Conservation (phyloP, 75 land plant genomes). For the Ceratopteris richardii region DNA sequence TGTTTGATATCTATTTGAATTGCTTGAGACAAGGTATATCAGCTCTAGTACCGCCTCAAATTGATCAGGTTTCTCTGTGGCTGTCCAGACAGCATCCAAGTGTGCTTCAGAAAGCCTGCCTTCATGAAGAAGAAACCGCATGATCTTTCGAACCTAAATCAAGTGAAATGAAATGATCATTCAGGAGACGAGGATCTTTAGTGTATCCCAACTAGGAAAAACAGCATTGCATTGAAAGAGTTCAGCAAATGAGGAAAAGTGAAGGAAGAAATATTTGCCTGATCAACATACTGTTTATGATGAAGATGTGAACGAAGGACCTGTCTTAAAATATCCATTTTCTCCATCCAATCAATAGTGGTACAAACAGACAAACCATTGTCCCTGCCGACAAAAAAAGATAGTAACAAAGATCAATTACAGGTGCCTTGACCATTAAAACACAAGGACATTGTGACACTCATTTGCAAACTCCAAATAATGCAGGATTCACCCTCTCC, state of each 20-base stretch:
- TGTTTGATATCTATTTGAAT: no score
- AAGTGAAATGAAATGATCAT: no score
- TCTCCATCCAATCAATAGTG: slow-evolving; percentile 26
- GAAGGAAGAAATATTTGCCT: slow-evolving; percentile 6
- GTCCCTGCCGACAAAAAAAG: slow-evolving; percentile 13
- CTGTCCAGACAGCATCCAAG: slow-evolving; percentile 19
- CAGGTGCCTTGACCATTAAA: no score
- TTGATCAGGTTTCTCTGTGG: slow-evolving; percentile 24
- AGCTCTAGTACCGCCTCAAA: slow-evolving; percentile 24
- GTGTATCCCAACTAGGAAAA: no score
- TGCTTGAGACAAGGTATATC: no score
- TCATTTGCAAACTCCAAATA: no score
- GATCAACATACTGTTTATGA: slow-evolving; percentile 35
- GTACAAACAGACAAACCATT: slow-evolving; percentile 14
- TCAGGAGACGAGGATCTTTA: no score
- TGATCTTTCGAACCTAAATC: slow-evolving; percentile 20
- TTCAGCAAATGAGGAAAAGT: no score
- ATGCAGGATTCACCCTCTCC: no score
- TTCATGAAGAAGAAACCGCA: slow-evolving; percentile 25
- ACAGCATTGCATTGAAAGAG: no score
- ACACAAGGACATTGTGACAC: no score
- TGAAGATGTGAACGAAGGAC: slow-evolving; percentile 27
- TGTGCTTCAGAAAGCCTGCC: slow-evolving; percentile 19
- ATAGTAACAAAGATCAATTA: neutral
- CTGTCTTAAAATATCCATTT: slow-evolving; percentile 16